Percentiles rank a stretch among this genome's conserved stretches.
Evolutionary conservation across 805 yeast species (phyloP).

Genomic region (Saccharomycopsis microspora): DNA sequence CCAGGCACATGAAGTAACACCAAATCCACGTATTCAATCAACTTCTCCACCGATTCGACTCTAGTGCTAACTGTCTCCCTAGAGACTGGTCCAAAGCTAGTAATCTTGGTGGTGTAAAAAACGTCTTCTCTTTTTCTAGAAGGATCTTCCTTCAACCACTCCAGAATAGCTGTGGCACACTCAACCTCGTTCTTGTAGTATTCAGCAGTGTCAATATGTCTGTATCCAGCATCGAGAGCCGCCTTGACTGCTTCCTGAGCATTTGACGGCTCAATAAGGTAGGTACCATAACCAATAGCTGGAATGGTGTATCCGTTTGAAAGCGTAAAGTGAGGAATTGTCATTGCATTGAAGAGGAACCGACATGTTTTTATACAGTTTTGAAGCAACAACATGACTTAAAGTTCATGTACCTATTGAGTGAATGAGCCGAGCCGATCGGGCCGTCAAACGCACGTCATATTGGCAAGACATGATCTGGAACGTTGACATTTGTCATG

Average conservation of each 20-base stretch:
- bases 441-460: no score
- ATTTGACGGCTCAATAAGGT: slow-evolving; percentile 26
- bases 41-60: background rate
- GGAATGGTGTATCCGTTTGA: background rate
- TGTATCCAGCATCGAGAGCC: slow-evolving; percentile 43
- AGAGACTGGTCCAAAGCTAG: background rate
- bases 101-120: background rate
- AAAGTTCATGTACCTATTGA: no score
- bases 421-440: no score
- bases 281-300: slow-evolving; percentile 15
- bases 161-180: slow-evolving; percentile 40
- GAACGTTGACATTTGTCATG: no score
- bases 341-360: no score
- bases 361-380: no score
- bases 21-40: background rate
- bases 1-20: slow-evolving; percentile 19
- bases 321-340: slow-evolving; percentile 17
- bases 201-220: slow-evolving; percentile 55
- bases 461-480: no score
- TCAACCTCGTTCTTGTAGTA: slow-evolving; percentile 44
- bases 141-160: slow-evolving; percentile 25
- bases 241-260: slow-evolving; percentile 26
- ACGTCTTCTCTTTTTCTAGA: slow-evolving; percentile 18
- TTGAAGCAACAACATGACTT: no score
- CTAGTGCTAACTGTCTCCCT: background rate